Conservation (phyloP, 805 yeast species). For the Starmera caribaea region DNA sequence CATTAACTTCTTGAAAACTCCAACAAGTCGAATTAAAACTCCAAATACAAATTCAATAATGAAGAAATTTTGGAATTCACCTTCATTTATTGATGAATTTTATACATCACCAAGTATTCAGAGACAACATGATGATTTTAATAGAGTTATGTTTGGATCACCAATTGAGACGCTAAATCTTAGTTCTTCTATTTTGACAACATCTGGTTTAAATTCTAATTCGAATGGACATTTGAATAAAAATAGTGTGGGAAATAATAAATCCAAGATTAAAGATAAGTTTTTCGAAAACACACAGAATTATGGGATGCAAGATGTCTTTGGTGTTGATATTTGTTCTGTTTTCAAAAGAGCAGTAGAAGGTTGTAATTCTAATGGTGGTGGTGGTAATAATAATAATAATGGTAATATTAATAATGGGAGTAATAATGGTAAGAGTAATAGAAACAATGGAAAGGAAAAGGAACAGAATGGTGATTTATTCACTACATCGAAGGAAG, state of each 20-base stretch:
- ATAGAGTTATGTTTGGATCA: constrained; percentile 25
- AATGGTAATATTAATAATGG: neutral
- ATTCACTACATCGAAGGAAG: too few species aligned
- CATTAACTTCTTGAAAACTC: constrained; percentile 19
- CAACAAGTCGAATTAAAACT: constrained; percentile 18
- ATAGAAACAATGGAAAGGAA: too few species aligned
- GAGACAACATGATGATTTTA: constrained; percentile 17
- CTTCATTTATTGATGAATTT: constrained; percentile 58
- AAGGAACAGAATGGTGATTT: too few species aligned
- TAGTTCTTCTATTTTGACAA: too few species aligned
- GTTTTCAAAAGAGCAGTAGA: constrained; percentile 38
- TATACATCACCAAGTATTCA: constrained; percentile 40
- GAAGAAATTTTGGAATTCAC: constrained; percentile 54
- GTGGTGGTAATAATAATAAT: constrained; percentile 8
- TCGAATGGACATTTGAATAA: neutral
- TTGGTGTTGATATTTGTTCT: constrained; percentile 48
- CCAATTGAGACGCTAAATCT: constrained; percentile 16
- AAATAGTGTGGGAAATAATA: neutral
- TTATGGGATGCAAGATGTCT: constrained; percentile 28
- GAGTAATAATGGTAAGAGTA: neutral
- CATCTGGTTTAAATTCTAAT: too few species aligned
- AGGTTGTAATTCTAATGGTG: constrained; percentile 12
- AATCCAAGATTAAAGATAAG: constrained; percentile 3
- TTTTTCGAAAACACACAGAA: constrained; percentile 9
- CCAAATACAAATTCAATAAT: constrained; percentile 28